Conservation (phyloP, 176 grass and related monocot genomes). For the Olyra latifolia region DNA sequence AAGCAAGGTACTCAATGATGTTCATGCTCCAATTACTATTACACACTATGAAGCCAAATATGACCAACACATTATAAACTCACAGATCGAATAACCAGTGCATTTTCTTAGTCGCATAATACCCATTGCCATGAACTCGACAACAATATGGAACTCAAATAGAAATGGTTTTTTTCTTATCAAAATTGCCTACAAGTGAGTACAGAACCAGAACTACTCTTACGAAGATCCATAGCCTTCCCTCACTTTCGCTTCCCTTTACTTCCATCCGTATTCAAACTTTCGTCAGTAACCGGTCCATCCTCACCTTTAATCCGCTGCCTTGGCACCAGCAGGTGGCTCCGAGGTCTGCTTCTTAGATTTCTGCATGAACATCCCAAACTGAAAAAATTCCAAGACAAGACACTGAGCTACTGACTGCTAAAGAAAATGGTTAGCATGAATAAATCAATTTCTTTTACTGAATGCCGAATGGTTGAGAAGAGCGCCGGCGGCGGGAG, state of each 20-base stretch:
- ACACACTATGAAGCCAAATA: background rate
- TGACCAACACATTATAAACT: background rate
- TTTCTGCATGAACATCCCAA: slow-evolving; percentile 25
- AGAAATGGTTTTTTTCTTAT: slow-evolving; percentile 13
- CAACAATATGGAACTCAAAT: background rate
- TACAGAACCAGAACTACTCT: slow-evolving; percentile 12
- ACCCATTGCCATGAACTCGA: background rate
- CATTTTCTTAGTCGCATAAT: slow-evolving; percentile 3
- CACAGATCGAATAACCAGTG: background rate
- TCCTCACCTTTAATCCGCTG: background rate
- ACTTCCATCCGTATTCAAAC: background rate
- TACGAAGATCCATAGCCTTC: slow-evolving; percentile 59
- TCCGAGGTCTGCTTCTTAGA: slow-evolving; percentile 19
- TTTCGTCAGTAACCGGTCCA: background rate
- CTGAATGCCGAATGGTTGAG: too few relatives aligned
- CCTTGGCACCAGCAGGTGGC: background rate
- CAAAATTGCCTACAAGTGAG: slow-evolving; percentile 8
- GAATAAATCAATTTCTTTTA: background rate
- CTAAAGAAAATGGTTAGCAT: background rate
- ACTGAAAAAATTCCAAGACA: background rate
- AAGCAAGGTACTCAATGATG: background rate
- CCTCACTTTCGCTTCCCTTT: slow-evolving; percentile 58
- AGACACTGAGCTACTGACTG: background rate
- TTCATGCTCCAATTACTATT: background rate
- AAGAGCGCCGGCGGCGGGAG: too few relatives aligned